phyloP scores from a whole-genome alignment of 768 basidiomycete species.

The Terana coerulea region DNA sequence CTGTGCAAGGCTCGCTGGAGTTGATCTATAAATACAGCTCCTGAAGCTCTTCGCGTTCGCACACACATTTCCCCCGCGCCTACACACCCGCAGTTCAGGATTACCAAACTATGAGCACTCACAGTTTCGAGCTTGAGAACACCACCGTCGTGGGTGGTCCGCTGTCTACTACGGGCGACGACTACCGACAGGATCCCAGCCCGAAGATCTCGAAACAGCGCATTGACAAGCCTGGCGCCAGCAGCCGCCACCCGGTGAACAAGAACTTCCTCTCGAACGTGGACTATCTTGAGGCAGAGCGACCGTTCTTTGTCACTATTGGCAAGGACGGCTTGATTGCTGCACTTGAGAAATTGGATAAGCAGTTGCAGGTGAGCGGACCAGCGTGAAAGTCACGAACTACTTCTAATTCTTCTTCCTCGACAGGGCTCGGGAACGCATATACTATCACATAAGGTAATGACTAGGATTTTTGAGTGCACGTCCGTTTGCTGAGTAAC shows the following conservation, averaged over 20 bases:
- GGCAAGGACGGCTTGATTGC: conserved; percentile 60
- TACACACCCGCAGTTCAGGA: background rate
- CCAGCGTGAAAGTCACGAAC: background rate
- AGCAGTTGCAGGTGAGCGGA: conserved; percentile 49
- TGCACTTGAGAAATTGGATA: conserved; percentile 69
- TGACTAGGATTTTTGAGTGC: conserved; percentile 1
- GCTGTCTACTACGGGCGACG: conserved; percentile 14
- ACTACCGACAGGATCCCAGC: conserved; percentile 5
- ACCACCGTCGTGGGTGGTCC: conserved; percentile 43
- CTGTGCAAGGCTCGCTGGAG: background rate
- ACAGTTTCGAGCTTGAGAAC: conserved; percentile 38
- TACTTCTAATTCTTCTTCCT: background rate
- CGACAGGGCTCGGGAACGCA: conserved; percentile 50
- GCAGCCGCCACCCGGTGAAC: background rate
- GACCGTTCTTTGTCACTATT: conserved; percentile 72
- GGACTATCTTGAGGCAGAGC: conserved; percentile 50
- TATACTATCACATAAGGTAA: conserved; percentile 64
- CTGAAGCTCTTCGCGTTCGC: background rate
- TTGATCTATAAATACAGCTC: background rate
- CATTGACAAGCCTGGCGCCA: background rate
- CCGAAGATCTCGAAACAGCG: conserved; percentile 2
- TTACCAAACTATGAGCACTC: conserved; percentile 2
- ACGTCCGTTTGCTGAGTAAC: background rate
- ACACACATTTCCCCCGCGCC: background rate
- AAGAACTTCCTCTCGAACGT: conserved; percentile 39